These are phyloP conservation scores for Lactarius hatsudake DNA, from an alignment of 768 basidiomycete genomes.

Conservation along the genomic window DNA sequence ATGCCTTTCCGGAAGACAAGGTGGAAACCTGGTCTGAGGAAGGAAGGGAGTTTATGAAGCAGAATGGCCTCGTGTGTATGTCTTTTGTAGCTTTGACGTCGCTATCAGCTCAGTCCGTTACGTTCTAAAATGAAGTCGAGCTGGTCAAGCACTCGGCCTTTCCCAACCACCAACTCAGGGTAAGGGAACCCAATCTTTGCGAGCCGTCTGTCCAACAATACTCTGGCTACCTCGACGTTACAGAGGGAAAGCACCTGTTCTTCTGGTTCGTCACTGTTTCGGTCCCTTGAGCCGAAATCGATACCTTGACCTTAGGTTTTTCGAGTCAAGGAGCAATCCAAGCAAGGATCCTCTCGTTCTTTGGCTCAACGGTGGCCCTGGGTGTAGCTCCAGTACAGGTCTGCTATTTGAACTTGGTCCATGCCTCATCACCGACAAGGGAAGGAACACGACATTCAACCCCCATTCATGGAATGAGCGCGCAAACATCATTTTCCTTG, in stretches of 20 bases:
- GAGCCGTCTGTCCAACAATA: slow-evolving; percentile 51
- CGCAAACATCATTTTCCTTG: slow-evolving; percentile 75
- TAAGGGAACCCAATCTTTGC: slow-evolving; percentile 46
- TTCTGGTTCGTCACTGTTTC: slow-evolving; percentile 44
- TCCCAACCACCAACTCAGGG: slow-evolving; percentile 38
- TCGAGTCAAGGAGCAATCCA: slow-evolving; percentile 77
- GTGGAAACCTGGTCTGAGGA: slow-evolving; percentile 56
- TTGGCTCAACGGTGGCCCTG: slow-evolving; percentile 82
- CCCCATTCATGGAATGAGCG: slow-evolving; percentile 81
- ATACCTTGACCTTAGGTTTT: slow-evolving; percentile 58
- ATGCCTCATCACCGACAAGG: slow-evolving; percentile 30
- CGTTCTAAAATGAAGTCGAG: slow-evolving; percentile 36
- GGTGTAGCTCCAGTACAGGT: slow-evolving; percentile 35
- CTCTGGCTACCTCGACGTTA: slow-evolving; percentile 57
- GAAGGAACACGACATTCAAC: slow-evolving; percentile 68
- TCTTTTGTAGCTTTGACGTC: background rate
- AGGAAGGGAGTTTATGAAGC: slow-evolving; percentile 64
- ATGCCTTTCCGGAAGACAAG: slow-evolving; percentile 44
- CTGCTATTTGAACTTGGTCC: slow-evolving; percentile 28
- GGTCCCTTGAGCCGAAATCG: background rate
- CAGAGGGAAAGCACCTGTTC: slow-evolving; percentile 54
- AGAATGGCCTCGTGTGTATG: slow-evolving; percentile 72
- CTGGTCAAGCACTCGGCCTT: slow-evolving; percentile 41
- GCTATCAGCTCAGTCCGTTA: background rate
- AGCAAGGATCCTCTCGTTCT: slow-evolving; percentile 77